These are phyloP conservation scores for Geotrichum australiense DNA, from an alignment of 1,139 yeast genomes.

Conservation along the genomic window DNA sequence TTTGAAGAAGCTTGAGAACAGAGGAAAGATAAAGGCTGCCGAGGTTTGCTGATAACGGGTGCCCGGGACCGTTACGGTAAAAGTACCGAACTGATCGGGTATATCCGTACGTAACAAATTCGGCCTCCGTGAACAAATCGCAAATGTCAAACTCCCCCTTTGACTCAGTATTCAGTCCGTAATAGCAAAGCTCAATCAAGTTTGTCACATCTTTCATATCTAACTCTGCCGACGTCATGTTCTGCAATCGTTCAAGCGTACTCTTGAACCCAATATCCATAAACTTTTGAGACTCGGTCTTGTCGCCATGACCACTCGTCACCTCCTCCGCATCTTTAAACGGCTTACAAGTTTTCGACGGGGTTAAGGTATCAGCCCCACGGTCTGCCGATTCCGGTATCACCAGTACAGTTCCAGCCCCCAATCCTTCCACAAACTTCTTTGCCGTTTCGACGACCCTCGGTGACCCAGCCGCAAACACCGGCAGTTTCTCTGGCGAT, in stretches of 20 bases:
- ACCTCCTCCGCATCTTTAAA: constrained; percentile 9
- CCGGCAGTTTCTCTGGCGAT: constrained; percentile 8
- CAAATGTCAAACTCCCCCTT: constrained; percentile 46
- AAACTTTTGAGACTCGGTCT: constrained; percentile 10
- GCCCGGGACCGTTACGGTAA: constrained; percentile 48
- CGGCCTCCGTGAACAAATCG: constrained; percentile 46
- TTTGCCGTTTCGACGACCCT: constrained; percentile 21
- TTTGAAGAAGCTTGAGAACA: constrained; percentile 40
- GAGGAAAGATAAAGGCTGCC: constrained; percentile 49
- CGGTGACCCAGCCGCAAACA: constrained; percentile 19
- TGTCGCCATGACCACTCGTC: background rate
- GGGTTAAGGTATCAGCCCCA: constrained; percentile 19
- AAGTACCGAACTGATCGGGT: constrained; percentile 40
- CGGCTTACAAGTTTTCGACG: constrained; percentile 15
- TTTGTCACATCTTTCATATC: constrained; percentile 27
- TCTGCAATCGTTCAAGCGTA: constrained; percentile 8
- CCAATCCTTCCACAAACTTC: constrained; percentile 19
- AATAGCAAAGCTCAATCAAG: constrained; percentile 46
- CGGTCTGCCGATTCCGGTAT: constrained; percentile 12
- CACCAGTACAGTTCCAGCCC: constrained; percentile 10
- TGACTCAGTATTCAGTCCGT: constrained; percentile 43
- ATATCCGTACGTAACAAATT: constrained; percentile 42
- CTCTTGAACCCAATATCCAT: constrained; percentile 8
- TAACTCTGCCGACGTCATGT: constrained; percentile 23
- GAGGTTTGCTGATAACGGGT: constrained; percentile 38